Evolutionary conservation across 768 basidiomycete genomes (phyloP).

Genomic region (Calocera cornea): DNA sequence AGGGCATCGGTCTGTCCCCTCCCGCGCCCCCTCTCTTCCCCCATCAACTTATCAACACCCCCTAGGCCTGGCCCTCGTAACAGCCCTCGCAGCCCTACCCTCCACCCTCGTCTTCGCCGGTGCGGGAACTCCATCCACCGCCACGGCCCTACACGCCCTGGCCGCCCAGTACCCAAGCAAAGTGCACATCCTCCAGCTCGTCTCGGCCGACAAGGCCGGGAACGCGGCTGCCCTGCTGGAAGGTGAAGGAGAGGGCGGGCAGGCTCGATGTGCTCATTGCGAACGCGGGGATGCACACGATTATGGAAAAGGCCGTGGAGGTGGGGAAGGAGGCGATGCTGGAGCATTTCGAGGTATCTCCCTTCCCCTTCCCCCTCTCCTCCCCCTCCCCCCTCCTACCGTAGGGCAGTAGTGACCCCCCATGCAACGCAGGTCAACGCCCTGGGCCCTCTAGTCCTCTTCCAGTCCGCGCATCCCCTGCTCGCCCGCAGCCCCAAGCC

Average conservation of each 20-base stretch:
- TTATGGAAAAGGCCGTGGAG: neutral
- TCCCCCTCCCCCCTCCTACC: neutral
- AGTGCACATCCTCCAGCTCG: conserved; percentile 12
- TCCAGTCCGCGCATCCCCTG: conserved; percentile 12
- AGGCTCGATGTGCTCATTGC: conserved; percentile 16
- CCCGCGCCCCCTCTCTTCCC: neutral
- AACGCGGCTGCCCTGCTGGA: conserved; percentile 10
- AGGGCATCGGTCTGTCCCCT: conserved; percentile 6
- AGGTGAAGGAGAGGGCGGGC: conserved; percentile 11
- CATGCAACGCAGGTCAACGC: conserved; percentile 9
- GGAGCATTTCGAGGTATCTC: neutral
- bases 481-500: conserved; percentile 2
- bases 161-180: conserved; percentile 1
- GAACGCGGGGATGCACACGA: conserved; percentile 15
- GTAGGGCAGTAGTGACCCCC: neutral
- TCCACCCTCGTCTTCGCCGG: conserved; percentile 14
- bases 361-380: neutral
- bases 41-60: conserved; percentile 6
- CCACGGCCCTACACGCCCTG: conserved; percentile 6
- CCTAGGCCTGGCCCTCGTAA: conserved; percentile 3
- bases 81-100: neutral
- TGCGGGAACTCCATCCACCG: conserved; percentile 11
- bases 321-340: neutral
- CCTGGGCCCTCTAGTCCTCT: conserved; percentile 16
- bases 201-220: conserved; percentile 8